Evolutionary conservation across 2,329 filamentous ascomycete genomes (phyloP).

Genomic region (Tolypocladium inflatum): DNA sequence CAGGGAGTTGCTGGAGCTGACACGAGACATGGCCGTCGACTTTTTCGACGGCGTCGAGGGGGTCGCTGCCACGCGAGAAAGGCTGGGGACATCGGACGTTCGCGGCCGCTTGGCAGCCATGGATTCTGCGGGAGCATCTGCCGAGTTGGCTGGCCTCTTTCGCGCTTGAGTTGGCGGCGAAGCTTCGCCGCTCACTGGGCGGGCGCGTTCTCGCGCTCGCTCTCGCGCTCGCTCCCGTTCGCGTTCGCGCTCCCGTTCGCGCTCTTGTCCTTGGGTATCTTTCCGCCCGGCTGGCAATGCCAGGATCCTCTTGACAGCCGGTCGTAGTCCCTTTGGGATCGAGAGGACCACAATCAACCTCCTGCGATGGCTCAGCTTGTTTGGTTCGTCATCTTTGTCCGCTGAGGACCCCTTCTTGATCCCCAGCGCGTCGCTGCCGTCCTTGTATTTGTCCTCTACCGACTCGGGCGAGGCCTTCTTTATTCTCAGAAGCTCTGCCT

Average conservation of each 20-base stretch:
- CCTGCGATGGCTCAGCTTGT: conserved; percentile 13
- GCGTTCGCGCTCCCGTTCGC: conserved; percentile 5
- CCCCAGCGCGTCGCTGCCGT: conserved; percentile 10
- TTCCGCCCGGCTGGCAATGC: conserved; percentile 30
- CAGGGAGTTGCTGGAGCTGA: conserved; percentile 43
- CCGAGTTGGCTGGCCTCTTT: conserved; percentile 36
- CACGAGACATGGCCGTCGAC: conserved; percentile 41
- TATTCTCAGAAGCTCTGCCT: conserved; percentile 26
- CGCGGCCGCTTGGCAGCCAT: conserved; percentile 32
- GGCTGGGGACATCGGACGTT: conserved; percentile 27
- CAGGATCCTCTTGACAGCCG: conserved; percentile 36
- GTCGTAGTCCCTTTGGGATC: conserved; percentile 36
- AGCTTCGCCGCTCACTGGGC: conserved; percentile 30
- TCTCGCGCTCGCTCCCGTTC: neutral
- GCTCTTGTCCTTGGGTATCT: conserved; percentile 19
- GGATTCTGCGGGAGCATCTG: conserved; percentile 25
- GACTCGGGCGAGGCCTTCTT: conserved; percentile 18
- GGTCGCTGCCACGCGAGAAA: conserved; percentile 19
- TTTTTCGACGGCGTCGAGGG: conserved; percentile 45
- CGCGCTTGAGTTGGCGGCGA: conserved; percentile 24
- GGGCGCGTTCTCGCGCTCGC: conserved; percentile 15
- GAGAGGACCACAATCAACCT: conserved; percentile 35
- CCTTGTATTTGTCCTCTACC: conserved; percentile 9
- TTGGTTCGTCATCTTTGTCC: conserved; percentile 21
- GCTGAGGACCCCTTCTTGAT: conserved; percentile 16